phyloP scores from a whole-genome alignment of 2,329 filamentous ascomycete species.

The Monosporascus sp. region DNA sequence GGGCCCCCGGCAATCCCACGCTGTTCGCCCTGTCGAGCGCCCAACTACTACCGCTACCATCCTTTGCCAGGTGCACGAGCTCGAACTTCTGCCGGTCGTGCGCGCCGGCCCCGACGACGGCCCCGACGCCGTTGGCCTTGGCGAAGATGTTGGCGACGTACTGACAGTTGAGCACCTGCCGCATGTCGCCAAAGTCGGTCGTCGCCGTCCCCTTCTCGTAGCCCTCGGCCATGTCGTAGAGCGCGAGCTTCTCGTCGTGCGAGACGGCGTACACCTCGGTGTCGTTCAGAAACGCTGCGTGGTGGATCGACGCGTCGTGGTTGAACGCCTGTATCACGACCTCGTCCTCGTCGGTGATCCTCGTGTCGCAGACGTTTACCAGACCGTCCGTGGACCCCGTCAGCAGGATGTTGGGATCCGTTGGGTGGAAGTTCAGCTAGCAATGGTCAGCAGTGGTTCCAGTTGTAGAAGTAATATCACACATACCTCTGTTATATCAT shows the following conservation, averaged over 20 bases:
- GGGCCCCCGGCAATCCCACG: slow-evolving; percentile 56
- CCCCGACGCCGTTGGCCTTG: slow-evolving; percentile 52
- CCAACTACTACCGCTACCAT: slow-evolving; percentile 39
- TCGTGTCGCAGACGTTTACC: slow-evolving; percentile 70
- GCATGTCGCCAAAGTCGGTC: slow-evolving; percentile 62
- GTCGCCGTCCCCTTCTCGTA: slow-evolving; percentile 52
- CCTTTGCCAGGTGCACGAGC: slow-evolving; percentile 51
- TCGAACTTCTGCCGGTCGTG: slow-evolving; percentile 58
- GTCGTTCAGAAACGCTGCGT: slow-evolving; percentile 62
- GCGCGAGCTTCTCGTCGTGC: slow-evolving; percentile 71
- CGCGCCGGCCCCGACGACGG: slow-evolving; percentile 58
- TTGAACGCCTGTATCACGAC: slow-evolving; percentile 74
- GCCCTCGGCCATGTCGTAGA: slow-evolving; percentile 64
- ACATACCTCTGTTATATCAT: slow-evolving; percentile 57
- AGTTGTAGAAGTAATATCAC: neutral
- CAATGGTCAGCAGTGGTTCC: slow-evolving; percentile 15
- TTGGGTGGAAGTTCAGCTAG: slow-evolving; percentile 57
- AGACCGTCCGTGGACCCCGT: slow-evolving; percentile 77
- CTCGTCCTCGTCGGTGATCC: slow-evolving; percentile 68
- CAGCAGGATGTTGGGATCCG: slow-evolving; percentile 55
- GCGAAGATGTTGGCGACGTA: slow-evolving; percentile 65
- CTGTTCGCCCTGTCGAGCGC: slow-evolving; percentile 46
- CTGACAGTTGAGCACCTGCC: slow-evolving; percentile 60
- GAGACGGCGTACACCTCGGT: slow-evolving; percentile 66
- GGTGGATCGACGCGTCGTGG: slow-evolving; percentile 68